Evolutionary conservation across 2,329 filamentous ascomycete genomes (phyloP).

Genomic region (Fusarium continuum): DNA sequence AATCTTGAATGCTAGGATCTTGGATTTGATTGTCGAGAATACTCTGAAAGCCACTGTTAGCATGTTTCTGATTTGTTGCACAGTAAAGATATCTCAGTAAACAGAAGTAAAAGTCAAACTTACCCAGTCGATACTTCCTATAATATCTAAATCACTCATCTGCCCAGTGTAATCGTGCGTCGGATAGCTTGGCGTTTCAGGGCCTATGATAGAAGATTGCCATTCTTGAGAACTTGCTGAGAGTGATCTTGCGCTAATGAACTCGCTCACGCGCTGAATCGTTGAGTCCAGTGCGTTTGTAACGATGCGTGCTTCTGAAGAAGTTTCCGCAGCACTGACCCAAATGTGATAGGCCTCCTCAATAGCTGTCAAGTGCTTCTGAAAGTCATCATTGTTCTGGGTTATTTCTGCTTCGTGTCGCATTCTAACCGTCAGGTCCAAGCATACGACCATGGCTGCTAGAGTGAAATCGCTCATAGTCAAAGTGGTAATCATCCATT

Average conservation of each 20-base stretch:
- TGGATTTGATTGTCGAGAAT: constrained; percentile 29
- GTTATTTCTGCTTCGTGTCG: neutral
- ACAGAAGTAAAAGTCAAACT: neutral
- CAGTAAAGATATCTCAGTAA: no score
- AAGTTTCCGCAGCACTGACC: neutral
- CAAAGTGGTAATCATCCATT: constrained; percentile 57
- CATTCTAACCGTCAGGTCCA: constrained; percentile 46
- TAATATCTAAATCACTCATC: constrained; percentile 9
- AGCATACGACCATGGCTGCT: constrained; percentile 61
- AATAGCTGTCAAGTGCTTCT: constrained; percentile 15
- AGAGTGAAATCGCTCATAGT: constrained; percentile 60
- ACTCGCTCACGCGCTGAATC: constrained; percentile 13
- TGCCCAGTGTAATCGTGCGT: neutral
- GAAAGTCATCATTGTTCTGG: neutral
- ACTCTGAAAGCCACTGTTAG: neutral
- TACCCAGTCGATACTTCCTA: constrained; percentile 40
- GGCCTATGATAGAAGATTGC: no score
- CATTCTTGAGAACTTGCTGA: accelerated
- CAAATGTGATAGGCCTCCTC: constrained; percentile 37
- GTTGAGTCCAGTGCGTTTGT: constrained; percentile 34
- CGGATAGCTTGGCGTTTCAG: accelerated
- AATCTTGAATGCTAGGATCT: neutral
- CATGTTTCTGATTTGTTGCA: no score
- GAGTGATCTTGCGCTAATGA: neutral
- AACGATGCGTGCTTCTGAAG: constrained; percentile 34